A percentile compares a stretch with the other conserved stretches of the same genome.
Evolutionary conservation across 495 filamentous ascomycete species (phyloP).

Genomic region (Daldinia childiae): DNA sequence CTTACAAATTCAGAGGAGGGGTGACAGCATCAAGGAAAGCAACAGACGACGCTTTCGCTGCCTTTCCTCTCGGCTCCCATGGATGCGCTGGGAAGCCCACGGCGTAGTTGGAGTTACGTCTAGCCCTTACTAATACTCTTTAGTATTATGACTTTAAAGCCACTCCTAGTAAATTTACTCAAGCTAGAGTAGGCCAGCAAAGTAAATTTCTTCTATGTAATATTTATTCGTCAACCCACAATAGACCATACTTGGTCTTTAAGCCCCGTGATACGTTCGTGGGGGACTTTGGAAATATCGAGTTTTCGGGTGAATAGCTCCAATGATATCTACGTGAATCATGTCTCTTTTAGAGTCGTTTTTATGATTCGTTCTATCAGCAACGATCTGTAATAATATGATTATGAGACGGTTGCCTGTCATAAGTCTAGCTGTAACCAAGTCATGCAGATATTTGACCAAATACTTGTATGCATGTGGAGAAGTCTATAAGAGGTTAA

Average conservation of each 20-base stretch:
- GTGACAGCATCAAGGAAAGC: constrained; percentile 6
- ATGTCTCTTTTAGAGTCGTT: not conserved
- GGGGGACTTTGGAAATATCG: not conserved
- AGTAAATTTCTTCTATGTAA: not conserved
- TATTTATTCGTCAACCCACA: not conserved
- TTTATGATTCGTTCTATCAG: too few species aligned
- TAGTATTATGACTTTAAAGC: constrained; percentile 56
- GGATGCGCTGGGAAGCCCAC: constrained; percentile 48
- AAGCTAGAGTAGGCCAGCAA: not conserved
- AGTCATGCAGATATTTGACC: too few species aligned
- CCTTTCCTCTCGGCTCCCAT: constrained; percentile 45
- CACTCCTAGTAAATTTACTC: not conserved
- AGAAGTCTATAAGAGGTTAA: too few species aligned
- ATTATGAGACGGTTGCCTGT: too few species aligned
- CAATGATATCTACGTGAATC: not conserved
- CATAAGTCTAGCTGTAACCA: too few species aligned
- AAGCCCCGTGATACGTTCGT: not conserved
- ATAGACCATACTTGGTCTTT: not conserved
- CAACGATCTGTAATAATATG: too few species aligned
- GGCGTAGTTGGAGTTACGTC: constrained; percentile 51
- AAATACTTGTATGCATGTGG: too few species aligned
- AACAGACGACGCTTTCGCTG: constrained; percentile 30
- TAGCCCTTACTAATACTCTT: constrained; percentile 52
- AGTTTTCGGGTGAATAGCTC: not conserved
- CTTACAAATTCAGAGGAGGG: not conserved